phyloP scores from a whole-genome alignment of 1,284 basidiomycete genomes.

The Ceratobasidium sp. region DNA sequence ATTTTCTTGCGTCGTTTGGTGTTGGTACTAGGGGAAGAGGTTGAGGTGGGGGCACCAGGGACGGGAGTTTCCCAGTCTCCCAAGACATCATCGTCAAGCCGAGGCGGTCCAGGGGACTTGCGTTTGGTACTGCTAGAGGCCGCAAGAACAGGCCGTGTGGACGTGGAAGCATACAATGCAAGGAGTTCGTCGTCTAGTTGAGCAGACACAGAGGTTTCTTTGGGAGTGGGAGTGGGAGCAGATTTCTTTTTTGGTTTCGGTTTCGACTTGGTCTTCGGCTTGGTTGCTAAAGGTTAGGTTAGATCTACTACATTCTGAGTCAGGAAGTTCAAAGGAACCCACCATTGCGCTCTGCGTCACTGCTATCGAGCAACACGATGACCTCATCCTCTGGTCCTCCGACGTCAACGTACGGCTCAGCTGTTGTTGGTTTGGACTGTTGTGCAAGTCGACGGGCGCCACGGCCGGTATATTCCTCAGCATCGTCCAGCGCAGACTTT shows the following conservation, averaged over 20 bases:
- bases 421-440: conserved; percentile 8
- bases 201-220: too few relatives aligned
- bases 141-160: neutral
- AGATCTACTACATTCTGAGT: neutral
- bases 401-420: conserved; percentile 26
- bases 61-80: conserved; percentile 27
- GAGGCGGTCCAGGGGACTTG: conserved; percentile 22
- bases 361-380: conserved; percentile 30
- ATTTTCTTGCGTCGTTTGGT: conserved; percentile 25
- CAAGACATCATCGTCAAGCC: conserved; percentile 25
- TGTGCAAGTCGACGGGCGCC: conserved; percentile 31
- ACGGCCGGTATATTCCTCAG: conserved; percentile 36
- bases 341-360: conserved; percentile 19
- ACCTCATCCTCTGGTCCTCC: conserved; percentile 36
- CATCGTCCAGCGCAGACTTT: conserved; percentile 34
- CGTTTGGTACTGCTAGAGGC: neutral
- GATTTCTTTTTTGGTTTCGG: conserved; percentile 29
- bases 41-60: conserved; percentile 5
- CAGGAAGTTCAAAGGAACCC: neutral
- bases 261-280: conserved; percentile 26
- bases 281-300: neutral
- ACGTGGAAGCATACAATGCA: neutral
- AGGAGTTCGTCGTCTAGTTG: neutral
- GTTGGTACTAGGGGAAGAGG: neutral
- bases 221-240: neutral